Evolutionary conservation across 176 grass and related monocot species (phyloP).

Genomic region (Metroxylon sagu): DNA sequence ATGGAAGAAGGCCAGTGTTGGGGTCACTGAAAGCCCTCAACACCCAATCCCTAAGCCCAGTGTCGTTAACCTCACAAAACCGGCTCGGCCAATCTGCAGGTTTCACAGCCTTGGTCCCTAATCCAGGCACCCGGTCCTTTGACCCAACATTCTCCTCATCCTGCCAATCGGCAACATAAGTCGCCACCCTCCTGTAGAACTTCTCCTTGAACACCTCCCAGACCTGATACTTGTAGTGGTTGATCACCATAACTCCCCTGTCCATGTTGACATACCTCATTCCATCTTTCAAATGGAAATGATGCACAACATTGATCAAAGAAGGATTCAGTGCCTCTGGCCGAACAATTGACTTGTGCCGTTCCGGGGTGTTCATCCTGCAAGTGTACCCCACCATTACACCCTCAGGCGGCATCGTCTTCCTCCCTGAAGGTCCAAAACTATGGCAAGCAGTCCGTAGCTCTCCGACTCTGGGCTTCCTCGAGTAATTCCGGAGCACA

Average conservation of each 20-base stretch:
- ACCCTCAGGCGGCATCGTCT: conserved; percentile 46
- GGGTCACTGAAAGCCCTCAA: conserved; percentile 32
- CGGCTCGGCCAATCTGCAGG: conserved; percentile 67
- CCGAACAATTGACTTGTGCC: conserved; percentile 87
- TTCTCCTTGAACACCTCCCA: conserved; percentile 99
- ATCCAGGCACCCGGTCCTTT: conserved; percentile 79
- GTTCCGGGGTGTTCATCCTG: conserved; percentile 53
- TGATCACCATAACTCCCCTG: conserved; percentile 75
- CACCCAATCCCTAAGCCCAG: conserved; percentile 71
- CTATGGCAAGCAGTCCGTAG: conserved; percentile 81
- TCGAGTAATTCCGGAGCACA: conserved; percentile 58
- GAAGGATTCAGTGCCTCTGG: conserved; percentile 66
- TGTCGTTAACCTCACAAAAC: conserved; percentile 93
- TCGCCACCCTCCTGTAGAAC: conserved; percentile 71
- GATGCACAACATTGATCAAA: conserved; percentile 89
- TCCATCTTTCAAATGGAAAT: conserved; percentile 91
- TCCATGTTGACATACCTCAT: conserved; percentile 68
- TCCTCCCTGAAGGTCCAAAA: conserved; percentile 86
- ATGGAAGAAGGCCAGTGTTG: conserved; percentile 60
- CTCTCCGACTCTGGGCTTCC: conserved; percentile 47
- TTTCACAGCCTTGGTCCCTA: conserved; percentile 85
- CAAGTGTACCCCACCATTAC: conserved; percentile 71
- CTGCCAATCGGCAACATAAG: conserved; percentile 93
- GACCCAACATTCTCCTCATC: conserved; percentile 89
- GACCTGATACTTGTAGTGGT: conserved; percentile 97